A percentile compares a stretch with the other conserved stretches of the same genome.
phyloP scores from a whole-genome alignment of 2,329 filamentous ascomycete species.

The Rhinocladiella mackenziei region DNA sequence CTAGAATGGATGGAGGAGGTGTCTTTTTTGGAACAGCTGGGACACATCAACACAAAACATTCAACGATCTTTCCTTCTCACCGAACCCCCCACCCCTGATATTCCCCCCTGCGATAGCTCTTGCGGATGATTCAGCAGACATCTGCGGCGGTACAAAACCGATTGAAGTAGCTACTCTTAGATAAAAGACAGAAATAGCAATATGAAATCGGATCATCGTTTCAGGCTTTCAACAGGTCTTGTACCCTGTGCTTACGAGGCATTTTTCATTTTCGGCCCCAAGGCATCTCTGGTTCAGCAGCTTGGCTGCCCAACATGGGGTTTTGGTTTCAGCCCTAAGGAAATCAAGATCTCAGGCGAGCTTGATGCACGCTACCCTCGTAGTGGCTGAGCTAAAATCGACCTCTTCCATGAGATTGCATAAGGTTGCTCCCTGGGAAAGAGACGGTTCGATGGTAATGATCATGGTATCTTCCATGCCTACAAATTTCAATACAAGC shows the following conservation, averaged over 20 bases:
- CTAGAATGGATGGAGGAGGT: slow-evolving; percentile 4
- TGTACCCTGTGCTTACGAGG: neutral
- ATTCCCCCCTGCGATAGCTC: slow-evolving; percentile 19
- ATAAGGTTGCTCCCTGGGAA: too few species aligned
- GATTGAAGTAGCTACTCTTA: slow-evolving; percentile 21
- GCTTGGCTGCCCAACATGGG: too few species aligned
- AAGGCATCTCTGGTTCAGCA: neutral
- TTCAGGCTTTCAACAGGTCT: slow-evolving; percentile 1
- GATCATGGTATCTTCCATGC: too few species aligned
- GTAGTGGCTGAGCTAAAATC: too few species aligned
- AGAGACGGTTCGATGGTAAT: too few species aligned
- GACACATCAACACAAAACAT: slow-evolving; percentile 10
- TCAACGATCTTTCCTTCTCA: slow-evolving; percentile 21
- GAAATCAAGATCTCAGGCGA: too few species aligned
- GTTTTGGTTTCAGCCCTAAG: too few species aligned
- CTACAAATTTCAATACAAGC: too few species aligned
- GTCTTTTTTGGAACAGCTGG: slow-evolving; percentile 14
- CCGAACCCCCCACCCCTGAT: slow-evolving; percentile 16
- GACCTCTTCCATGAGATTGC: too few species aligned
- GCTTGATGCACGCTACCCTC: too few species aligned
- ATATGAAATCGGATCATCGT: slow-evolving; percentile 20
- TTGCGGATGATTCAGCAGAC: slow-evolving; percentile 21
- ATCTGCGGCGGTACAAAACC: slow-evolving; percentile 19
- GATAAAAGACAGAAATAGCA: slow-evolving; percentile 25
- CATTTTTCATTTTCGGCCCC: neutral